Conservation (phyloP, 805 yeast species). For the Saccharomycopsis fibuligera region DNA sequence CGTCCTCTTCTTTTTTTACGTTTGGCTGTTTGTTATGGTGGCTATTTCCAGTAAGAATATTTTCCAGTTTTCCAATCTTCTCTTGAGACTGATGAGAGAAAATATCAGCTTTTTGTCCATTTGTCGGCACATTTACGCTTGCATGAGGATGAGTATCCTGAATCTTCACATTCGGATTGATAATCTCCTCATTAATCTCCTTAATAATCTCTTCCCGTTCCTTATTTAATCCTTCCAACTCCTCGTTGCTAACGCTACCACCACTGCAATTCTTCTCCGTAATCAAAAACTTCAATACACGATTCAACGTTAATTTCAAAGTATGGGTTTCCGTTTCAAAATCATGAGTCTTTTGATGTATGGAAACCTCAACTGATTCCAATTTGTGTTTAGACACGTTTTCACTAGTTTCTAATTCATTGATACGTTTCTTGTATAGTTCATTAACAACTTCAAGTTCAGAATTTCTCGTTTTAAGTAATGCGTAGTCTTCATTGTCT, state of each 20-base stretch:
- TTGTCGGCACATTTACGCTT: too few relatives aligned
- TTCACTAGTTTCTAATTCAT: constrained; percentile 56
- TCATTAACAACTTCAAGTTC: constrained; percentile 91
- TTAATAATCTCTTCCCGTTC: constrained; percentile 11
- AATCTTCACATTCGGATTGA: constrained; percentile 18
- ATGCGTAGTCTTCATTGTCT: constrained; percentile 32
- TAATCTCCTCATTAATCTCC: constrained; percentile 16
- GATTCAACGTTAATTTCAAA: constrained; percentile 18
- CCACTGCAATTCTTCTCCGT: neutral
- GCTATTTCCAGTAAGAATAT: too few relatives aligned
- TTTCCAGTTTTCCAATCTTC: too few relatives aligned
- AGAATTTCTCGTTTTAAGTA: constrained; percentile 67
- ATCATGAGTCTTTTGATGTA: neutral
- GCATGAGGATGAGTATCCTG: constrained; percentile 1
- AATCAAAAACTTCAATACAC: constrained; percentile 15
- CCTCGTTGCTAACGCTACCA: neutral
- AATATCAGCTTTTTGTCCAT: too few relatives aligned
- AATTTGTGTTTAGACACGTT: neutral
- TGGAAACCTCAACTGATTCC: too few relatives aligned
- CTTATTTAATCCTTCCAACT: neutral
- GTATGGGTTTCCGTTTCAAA: constrained; percentile 8
- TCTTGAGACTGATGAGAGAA: too few relatives aligned
- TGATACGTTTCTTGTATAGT: constrained; percentile 72
- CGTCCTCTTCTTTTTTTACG: too few relatives aligned
- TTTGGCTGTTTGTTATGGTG: too few relatives aligned